Percentiles rank a stretch among this genome's conserved stretches.
Evolutionary conservation across 176 grass and related monocot genomes (phyloP).

Genomic region (Oryza officinalis): DNA sequence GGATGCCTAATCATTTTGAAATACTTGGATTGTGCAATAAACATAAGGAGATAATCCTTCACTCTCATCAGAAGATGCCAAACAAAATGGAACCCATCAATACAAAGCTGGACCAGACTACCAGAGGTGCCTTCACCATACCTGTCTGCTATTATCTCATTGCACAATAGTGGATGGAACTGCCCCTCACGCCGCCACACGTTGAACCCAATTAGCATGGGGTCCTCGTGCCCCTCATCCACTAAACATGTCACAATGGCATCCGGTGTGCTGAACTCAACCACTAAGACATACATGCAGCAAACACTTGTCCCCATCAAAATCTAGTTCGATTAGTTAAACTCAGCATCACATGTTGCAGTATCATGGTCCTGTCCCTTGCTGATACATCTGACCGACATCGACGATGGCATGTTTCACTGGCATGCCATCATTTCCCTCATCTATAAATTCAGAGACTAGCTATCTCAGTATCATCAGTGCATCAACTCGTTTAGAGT

Average conservation of each 20-base stretch:
- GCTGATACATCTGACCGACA: neutral
- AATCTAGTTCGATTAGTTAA: conserved; percentile 22
- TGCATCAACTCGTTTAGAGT: conserved; percentile 1
- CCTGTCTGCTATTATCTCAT: conserved; percentile 3
- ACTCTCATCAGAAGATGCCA: neutral
- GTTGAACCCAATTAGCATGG: neutral
- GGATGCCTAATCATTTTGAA: conserved; percentile 14
- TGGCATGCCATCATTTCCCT: neutral
- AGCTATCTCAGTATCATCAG: neutral
- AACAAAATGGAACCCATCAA: neutral
- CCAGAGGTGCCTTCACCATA: conserved; percentile 9
- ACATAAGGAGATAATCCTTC: neutral
- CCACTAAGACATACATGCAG: neutral
- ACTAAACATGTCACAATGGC: neutral
- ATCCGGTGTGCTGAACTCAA: neutral
- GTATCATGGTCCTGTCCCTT: conserved; percentile 1
- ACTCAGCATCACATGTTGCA: neutral
- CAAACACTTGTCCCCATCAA: conserved; percentile 33
- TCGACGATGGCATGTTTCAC: neutral
- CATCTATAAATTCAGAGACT: conserved; percentile 20
- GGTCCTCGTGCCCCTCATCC: neutral
- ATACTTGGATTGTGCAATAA: neutral
- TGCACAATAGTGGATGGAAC: neutral
- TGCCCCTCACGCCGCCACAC: no score
- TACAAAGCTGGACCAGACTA: neutral